A percentile compares a stretch with the other conserved stretches of the same genome.
These are phyloP conservation scores for Rostrohypoxylon terebratum DNA, from an alignment of 495 filamentous ascomycete species.

Conservation along the genomic window DNA sequence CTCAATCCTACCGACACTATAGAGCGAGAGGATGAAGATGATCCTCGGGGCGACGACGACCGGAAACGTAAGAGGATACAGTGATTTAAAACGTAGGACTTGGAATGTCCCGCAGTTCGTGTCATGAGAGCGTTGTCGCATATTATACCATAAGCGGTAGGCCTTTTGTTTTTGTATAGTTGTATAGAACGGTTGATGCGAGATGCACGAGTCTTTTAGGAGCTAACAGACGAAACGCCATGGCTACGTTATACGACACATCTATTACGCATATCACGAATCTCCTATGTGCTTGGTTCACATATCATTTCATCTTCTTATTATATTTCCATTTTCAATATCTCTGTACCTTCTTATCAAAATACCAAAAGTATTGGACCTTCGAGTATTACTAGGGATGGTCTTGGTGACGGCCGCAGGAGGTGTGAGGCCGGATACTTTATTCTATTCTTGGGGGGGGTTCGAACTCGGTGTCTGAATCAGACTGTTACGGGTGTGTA, in stretches of 20 bases:
- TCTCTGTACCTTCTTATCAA: conserved; percentile 28
- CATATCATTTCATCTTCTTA: conserved; percentile 22
- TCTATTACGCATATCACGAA: conserved; percentile 40
- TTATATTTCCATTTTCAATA: conserved; percentile 34
- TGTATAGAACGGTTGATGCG: conserved; percentile 43
- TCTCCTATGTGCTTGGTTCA: conserved; percentile 28
- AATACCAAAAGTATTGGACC: conserved; percentile 38
- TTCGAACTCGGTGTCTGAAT: conserved; percentile 25
- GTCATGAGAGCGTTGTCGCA: conserved; percentile 40
- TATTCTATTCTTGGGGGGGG: conserved; percentile 18
- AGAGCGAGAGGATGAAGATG: conserved; percentile 60
- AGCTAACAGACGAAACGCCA: conserved; percentile 38
- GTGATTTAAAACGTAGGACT: conserved; percentile 40
- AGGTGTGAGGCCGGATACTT: conserved; percentile 2
- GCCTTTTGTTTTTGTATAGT: conserved; percentile 45
- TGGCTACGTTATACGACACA: conserved; percentile 39
- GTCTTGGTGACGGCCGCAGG: conserved; percentile 6
- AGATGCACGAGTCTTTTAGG: conserved; percentile 45
- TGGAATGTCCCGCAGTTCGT: conserved; percentile 21
- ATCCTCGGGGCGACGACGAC: conserved; percentile 66
- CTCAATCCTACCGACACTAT: conserved; percentile 74
- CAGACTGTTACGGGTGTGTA: conserved; percentile 28
- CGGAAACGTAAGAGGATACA: conserved; percentile 82
- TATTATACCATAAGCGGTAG: conserved; percentile 44
- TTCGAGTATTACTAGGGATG: conserved; percentile 25